Base-by-base conservation (phyloP, 2,329 filamentous ascomycete genomes). In the Penicillium sp. region DNA sequence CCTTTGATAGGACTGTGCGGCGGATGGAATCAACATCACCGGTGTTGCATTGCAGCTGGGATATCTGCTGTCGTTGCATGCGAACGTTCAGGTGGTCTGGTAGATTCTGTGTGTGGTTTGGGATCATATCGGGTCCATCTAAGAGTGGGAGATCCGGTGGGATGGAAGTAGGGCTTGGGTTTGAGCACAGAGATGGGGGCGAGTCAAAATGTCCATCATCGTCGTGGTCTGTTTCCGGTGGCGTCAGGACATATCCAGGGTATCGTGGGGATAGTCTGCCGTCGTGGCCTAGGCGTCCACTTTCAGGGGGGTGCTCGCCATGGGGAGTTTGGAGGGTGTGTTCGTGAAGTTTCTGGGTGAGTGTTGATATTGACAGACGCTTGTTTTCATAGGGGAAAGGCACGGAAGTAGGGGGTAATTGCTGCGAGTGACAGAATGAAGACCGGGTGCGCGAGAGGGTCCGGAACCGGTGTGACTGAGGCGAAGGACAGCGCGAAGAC, bases 171-270 rank as follows among this genome's bases (percentile, higher is more conserved):
- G 59, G 56, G 14, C 51, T 58, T 42, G 59, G 12, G 45, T 57
- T 49, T 48, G 55, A 33, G 45, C 56, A 80, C 39, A 85, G 82
- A 42, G 73, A 80, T 41, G 64, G 70, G 4, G 69, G 68, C 32
- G 79, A 83, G 59, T 70, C 70, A 45, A 49, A 52, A 18, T 50
- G 55, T 28, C 56, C 54, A 26, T 62, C 57, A n/a, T 63, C 60
- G 30, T 64, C 60, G n/a, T 58, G 57, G 43, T 64, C 62, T 13
- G 60, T 64, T 39, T 63, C 61, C 5, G 62, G 61, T 3, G 61
- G 60, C 1, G 62, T 65, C 13, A 65, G 50, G 41, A 64, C 48
- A 29, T 60, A 61, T 15, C 50, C 54, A 25, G 51, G 26, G 51
- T 47, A 44, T 5, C 44, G 15, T 48, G 47, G 8, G 48, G 58